Base-by-base conservation (phyloP, 768 basidiomycete genomes). In the Tylopilus sp. region DNA sequence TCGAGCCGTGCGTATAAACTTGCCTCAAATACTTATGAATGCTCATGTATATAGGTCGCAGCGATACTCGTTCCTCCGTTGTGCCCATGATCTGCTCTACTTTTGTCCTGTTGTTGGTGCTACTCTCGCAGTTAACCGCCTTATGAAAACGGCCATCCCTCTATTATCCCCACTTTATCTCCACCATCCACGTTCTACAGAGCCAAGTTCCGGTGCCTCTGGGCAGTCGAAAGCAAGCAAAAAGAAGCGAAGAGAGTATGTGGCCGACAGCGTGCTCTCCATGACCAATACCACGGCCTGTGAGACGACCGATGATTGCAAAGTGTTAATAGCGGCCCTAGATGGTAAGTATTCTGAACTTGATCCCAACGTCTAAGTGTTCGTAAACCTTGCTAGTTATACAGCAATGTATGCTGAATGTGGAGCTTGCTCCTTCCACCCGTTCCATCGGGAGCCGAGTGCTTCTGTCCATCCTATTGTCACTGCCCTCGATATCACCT, bases 241-340 rank as follows among this genome's bases (percentile, higher is more conserved):
- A 65, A 92, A 88, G 64, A 75, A 85, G 41, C 75, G 78, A 18
- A 78, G 82, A 20, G 83, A 76, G 12, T 91, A 83, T 56, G 87
- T 91, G 66, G 87, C 81, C 10, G 88, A 88, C 48, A 88, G 86
- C 59, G 70, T 86, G 6, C 82, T 93, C 67, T 80, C 77, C 47
- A 59, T 69, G 8, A 64, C 75, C 2, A 71, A 73, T 40, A 65
- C 75, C 40, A 71, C 78, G 8, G 57, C 82, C 18, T 86, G 79
- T 59, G 67, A 75, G 1, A 77, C 76, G 0, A 45, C 50, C 3
- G 74, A 75, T 25, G 84, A 87, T 15, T 79, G 77, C 20, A 69
- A 80, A 23, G 69, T 74, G 21, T 55, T 88, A 21, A 65, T 88
- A 11, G 55, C 64, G 12, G 76, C 85, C 13, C 64, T 88, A 12